Evolutionary conservation across 1,284 basidiomycete genomes (phyloP).

Genomic region (Phenoliferia sp.): DNA sequence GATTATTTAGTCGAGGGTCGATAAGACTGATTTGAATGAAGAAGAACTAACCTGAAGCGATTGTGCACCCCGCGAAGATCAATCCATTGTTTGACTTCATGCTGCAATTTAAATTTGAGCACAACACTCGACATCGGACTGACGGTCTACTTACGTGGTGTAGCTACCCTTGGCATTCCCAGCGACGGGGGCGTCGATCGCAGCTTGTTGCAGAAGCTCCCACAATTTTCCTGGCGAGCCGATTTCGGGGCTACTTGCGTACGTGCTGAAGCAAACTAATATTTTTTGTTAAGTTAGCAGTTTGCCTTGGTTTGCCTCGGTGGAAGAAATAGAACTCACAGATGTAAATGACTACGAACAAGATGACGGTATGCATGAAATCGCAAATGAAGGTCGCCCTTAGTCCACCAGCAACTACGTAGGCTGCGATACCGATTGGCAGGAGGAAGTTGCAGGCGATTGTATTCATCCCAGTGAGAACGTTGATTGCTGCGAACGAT

Average conservation of each 20-base stretch:
- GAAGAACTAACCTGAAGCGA: too few relatives aligned
- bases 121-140: too few relatives aligned
- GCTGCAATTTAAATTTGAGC: too few relatives aligned
- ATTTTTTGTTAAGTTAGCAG: too few relatives aligned
- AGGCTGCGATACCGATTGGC: conserved; percentile 53
- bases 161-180: conserved; percentile 56
- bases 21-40: too few relatives aligned
- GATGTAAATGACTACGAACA: conserved; percentile 76
- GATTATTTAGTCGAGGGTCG: too few relatives aligned
- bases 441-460: conserved; percentile 65
- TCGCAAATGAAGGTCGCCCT: conserved; percentile 52
- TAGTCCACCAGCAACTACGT: conserved; percentile 38
- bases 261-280: neutral
- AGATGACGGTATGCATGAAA: conserved; percentile 54
- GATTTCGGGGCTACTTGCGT: conserved; percentile 49
- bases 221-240: conserved; percentile 47
- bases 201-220: conserved; percentile 39
- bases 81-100: neutral
- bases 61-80: neutral
- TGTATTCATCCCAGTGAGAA: conserved; percentile 73
- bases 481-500: conserved; percentile 53
- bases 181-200: conserved; percentile 50
- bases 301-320: neutral
- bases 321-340: conserved; percentile 44
- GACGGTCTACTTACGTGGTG: conserved; percentile 70